These are phyloP conservation scores for Leishmania martiniquensis DNA, from an alignment of 208 protist genomes.

Conservation along the genomic window DNA sequence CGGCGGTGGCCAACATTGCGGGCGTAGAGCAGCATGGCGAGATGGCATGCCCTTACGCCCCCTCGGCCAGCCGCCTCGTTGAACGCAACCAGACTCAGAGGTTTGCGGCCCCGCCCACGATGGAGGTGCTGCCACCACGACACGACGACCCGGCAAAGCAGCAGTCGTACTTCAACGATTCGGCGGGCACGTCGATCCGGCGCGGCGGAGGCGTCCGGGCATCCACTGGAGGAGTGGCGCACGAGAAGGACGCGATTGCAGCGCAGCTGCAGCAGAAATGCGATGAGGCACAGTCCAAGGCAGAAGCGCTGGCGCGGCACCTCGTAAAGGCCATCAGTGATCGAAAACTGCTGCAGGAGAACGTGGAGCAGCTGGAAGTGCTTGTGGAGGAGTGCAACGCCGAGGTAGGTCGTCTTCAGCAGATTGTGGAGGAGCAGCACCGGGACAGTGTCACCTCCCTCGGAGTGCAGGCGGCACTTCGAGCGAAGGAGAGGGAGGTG, in stretches of 20 bases:
- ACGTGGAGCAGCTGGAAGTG: slow-evolving; percentile 61
- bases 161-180: background rate
- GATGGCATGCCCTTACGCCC: background rate
- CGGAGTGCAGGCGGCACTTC: slow-evolving; percentile 44
- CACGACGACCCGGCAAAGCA: background rate
- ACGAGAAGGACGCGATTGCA: background rate
- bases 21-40: background rate
- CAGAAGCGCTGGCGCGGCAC: slow-evolving; percentile 79
- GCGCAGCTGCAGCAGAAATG: slow-evolving; percentile 36
- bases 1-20: background rate
- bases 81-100: slow-evolving; percentile 3
- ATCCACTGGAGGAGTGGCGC: background rate
- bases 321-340: slow-evolving; percentile 79
- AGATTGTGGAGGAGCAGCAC: slow-evolving; percentile 52
- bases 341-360: slow-evolving; percentile 59
- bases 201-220: background rate
- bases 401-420: slow-evolving; percentile 66
- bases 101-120: background rate
- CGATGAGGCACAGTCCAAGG: slow-evolving; percentile 63
- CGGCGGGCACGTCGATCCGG: background rate
- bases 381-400: slow-evolving; percentile 62
- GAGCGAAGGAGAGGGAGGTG: slow-evolving; percentile 80
- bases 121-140: background rate
- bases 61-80: background rate
- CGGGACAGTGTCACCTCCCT: slow-evolving; percentile 25